Conservation (phyloP, 2,329 filamentous ascomycete species). For the Claviceps spartinae region DNA sequence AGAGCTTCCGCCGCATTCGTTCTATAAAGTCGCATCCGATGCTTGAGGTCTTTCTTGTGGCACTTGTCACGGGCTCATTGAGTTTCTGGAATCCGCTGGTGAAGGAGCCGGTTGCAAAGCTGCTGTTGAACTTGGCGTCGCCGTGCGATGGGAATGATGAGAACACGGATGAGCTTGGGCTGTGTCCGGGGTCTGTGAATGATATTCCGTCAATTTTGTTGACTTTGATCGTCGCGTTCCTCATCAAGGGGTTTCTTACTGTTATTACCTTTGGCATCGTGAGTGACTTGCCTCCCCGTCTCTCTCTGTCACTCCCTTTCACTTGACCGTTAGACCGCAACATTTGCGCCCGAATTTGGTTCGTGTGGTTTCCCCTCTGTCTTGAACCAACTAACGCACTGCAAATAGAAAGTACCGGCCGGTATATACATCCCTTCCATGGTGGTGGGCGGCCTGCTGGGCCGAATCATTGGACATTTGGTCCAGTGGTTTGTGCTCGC, state of each 20-base stretch:
- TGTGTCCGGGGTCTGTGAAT: constrained; percentile 60
- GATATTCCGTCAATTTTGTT: constrained; percentile 68
- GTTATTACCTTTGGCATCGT: constrained; percentile 83
- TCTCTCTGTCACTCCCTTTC: no score
- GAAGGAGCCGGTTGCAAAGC: constrained; percentile 76
- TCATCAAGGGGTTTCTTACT: constrained; percentile 82
- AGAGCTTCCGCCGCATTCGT: constrained; percentile 68
- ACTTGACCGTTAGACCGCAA: no score
- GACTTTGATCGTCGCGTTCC: constrained; percentile 62
- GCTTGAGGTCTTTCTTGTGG: constrained; percentile 78
- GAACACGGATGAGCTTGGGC: constrained; percentile 49
- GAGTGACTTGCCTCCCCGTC: constrained; percentile 18
- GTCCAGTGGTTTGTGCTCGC: constrained; percentile 70
- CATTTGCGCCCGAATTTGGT: no score
- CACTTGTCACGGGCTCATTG: constrained; percentile 66
- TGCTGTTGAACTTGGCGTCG: constrained; percentile 79
- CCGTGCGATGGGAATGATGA: constrained; percentile 64
- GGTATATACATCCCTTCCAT: constrained; percentile 98
- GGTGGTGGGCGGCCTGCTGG: constrained; percentile 90
- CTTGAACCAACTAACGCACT: constrained; percentile 7
- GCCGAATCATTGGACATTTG: constrained; percentile 72
- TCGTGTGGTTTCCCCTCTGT: no score
- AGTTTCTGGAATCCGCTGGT: constrained; percentile 93
- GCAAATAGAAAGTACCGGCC: constrained; percentile 65
- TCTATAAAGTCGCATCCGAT: constrained; percentile 73